Evolutionary conservation across 352 stramenopile species (phyloP).

Genomic region (Phytophthora melonis): DNA sequence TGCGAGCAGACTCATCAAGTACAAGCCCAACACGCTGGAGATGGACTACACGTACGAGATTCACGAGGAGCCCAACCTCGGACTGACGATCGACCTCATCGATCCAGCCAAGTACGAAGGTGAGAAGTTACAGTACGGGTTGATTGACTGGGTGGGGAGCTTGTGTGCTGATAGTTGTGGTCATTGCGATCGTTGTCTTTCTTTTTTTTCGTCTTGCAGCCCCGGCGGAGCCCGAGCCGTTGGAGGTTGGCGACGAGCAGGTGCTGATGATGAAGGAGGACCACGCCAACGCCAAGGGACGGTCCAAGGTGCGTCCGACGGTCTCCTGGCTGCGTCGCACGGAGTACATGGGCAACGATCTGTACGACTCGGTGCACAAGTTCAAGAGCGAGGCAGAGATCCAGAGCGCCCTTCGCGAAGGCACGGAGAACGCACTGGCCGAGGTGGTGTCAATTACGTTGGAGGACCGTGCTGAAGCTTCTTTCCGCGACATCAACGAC

Average conservation of each 20-base stretch:
- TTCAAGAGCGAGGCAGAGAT: constrained; percentile 91
- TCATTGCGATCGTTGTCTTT: constrained; percentile 3
- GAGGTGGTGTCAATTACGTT: constrained; percentile 77
- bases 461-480: constrained; percentile 83
- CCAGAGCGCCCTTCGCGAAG: constrained; percentile 82
- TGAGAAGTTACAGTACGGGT: constrained; percentile 15
- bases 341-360: constrained; percentile 89
- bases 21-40: constrained; percentile 87
- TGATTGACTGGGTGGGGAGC: neutral
- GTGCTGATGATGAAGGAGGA: constrained; percentile 85
- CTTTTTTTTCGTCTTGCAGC: constrained; percentile 31
- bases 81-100: constrained; percentile 85
- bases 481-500: constrained; percentile 78
- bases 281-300: constrained; percentile 50
- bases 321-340: constrained; percentile 86
- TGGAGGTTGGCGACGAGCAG: constrained; percentile 82
- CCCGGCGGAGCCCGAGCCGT: constrained; percentile 50
- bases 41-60: constrained; percentile 90
- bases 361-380: constrained; percentile 88
- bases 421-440: constrained; percentile 81
- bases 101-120: constrained; percentile 88
- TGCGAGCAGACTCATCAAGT: constrained; percentile 77
- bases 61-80: constrained; percentile 83
- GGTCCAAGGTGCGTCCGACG: constrained; percentile 70
- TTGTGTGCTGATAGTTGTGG: constrained; percentile 2